Conservation (phyloP, 2,329 filamentous ascomycete species). For the Metarhizium brunneum region DNA sequence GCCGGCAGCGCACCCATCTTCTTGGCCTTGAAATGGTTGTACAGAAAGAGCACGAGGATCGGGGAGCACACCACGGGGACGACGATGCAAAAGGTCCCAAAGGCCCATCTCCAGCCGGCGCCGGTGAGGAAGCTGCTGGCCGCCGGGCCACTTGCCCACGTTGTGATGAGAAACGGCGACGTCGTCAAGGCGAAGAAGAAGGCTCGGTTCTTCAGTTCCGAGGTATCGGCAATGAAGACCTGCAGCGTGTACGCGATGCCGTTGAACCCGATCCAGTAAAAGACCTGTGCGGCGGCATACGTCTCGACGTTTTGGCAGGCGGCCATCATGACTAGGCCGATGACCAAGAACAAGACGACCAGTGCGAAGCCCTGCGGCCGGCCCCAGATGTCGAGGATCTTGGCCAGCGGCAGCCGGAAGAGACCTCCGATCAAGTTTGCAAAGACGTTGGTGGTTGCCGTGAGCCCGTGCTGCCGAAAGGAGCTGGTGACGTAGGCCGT, state of each 20-base stretch:
- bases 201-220: constrained; percentile 20
- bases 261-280: constrained; percentile 43
- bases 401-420: constrained; percentile 24
- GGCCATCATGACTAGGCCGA: constrained; percentile 48
- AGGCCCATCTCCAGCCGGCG: constrained; percentile 26
- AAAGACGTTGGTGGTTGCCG: constrained; percentile 1
- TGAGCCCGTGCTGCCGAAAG: not conserved
- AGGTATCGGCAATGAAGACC: constrained; percentile 24
- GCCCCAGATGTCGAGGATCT: constrained; percentile 29
- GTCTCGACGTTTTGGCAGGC: constrained; percentile 39
- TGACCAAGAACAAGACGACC: constrained; percentile 23
- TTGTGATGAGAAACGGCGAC: constrained; percentile 27
- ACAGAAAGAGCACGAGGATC: constrained; percentile 13
- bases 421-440: constrained; percentile 22
- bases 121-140: constrained; percentile 15
- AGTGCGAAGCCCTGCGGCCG: constrained; percentile 25
- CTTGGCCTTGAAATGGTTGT: constrained; percentile 14
- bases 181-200: constrained; percentile 21
- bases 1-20: constrained; percentile 8
- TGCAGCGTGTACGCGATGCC: constrained; percentile 19
- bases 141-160: constrained; percentile 20
- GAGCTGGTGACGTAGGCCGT: constrained; percentile 2
- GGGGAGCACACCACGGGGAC: constrained; percentile 32
- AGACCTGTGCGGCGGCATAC: constrained; percentile 37
- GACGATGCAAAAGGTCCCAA: constrained; percentile 50